Base-by-base conservation (phyloP, 495 filamentous ascomycete species). In the Tuber borchii region DNA sequence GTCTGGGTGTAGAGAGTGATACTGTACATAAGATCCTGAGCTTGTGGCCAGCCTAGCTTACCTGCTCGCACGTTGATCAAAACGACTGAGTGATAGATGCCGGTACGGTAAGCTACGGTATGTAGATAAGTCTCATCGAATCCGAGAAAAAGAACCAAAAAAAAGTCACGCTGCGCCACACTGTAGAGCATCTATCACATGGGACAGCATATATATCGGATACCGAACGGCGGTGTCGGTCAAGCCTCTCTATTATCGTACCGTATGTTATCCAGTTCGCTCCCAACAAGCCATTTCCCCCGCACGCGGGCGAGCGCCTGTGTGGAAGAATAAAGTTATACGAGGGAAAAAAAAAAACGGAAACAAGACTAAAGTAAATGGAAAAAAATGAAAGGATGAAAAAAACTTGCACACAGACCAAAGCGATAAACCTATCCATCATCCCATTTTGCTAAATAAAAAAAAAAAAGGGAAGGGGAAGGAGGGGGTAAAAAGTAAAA, bases 351-450 rank as follows among this genome's bases (percentile, higher is more conserved):
- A 16, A 22, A 31, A 31, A 71, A 40, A 31, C n/a, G 26, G 70
- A 44, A 44, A 40, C 69, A 19, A 71, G 43, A 8, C 37, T 26
- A 20, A 40, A 37, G 42, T 39, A 71, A 71, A 71, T 16, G 17
- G 19, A n/a, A 37, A 40, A 40, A 37, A n/a, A 20, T 20, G 69
- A 20, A 70, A 22, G 26, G 26, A 70, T 20, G 68, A 70, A 22
- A 70, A 16, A 44, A 17, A 71, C 39, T 40, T 71, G n/a, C 43
- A 71, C 39, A 71, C 22, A 44, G 40, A 40, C 70, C 26, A 71
- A 71, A 71, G 5, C 34, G 43, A n/a, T 40, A 31, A 31, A 65
- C 56, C 56, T 4, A 65, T 34, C 56, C 26, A 14, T 65, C 48
- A 56, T 26, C 26, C 26, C 56, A 34, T 65, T 61, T 61, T 65